Percentiles rank a stretch among this genome's conserved stretches.
Evolutionary conservation across 2,329 filamentous ascomycete genomes (phyloP).

Genomic region (Aspergillus pseudoglaucus): DNA sequence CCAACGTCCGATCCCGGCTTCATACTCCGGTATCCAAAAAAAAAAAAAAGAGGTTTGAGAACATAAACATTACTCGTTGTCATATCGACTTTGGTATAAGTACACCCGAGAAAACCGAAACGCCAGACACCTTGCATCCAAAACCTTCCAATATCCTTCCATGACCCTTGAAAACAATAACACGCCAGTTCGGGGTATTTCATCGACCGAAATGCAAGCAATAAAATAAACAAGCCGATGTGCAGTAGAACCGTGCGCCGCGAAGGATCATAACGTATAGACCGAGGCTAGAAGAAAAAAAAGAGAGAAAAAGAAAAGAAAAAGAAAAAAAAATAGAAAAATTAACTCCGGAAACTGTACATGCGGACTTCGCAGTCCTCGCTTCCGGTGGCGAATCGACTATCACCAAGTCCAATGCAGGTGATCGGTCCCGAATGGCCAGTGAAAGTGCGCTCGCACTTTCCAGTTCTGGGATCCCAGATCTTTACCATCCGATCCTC

Average conservation of each 20-base stretch:
- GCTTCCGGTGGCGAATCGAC: constrained; percentile 80
- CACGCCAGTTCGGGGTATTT: constrained; percentile 7
- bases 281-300: constrained; percentile 5
- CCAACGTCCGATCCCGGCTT: too few species aligned
- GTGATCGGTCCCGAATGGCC: constrained; percentile 88
- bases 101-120: not conserved
- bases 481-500: constrained; percentile 94
- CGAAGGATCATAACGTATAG: constrained; percentile 4
- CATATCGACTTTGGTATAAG: too few species aligned
- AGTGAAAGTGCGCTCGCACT: constrained; percentile 86
- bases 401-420: constrained; percentile 85
- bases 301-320: constrained; percentile 3
- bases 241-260: not conserved
- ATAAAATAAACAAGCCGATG: constrained; percentile 2
- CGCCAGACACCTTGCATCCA: not conserved
- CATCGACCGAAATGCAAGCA: constrained; percentile 5
- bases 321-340: constrained; percentile 4
- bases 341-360: constrained; percentile 59
- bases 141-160: not conserved
- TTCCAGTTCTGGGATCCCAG: constrained; percentile 88
- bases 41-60: too few species aligned
- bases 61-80: too few species aligned
- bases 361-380: constrained; percentile 89
- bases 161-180: not conserved
- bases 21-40: too few species aligned